These are phyloP conservation scores for Solanum chmielewskii DNA, from an alignment of 257 asterid species.

Conservation along the genomic window DNA sequence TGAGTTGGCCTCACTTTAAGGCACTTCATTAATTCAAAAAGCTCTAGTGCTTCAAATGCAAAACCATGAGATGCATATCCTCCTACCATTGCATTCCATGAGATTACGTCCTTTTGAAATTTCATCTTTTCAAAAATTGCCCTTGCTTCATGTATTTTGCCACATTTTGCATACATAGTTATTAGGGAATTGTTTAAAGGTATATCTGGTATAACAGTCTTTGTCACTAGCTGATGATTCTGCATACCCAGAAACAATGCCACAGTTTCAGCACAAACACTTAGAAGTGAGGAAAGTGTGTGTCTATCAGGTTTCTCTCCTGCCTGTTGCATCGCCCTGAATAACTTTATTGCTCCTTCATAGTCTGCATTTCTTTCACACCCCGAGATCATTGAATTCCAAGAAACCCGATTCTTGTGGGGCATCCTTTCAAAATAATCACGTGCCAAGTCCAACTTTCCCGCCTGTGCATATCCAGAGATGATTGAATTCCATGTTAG, in stretches of 20 bases:
- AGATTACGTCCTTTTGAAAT: constrained; percentile 46
- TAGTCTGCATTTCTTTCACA: constrained; percentile 44
- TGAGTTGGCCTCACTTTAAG: constrained; percentile 45
- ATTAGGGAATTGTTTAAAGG: constrained; percentile 72
- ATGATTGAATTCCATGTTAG: constrained; percentile 73
- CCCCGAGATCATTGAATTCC: constrained; percentile 84
- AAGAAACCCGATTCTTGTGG: constrained; percentile 43
- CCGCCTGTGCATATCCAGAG: constrained; percentile 53
- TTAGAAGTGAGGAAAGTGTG: constrained; percentile 71
- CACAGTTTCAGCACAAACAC: constrained; percentile 64
- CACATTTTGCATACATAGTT: constrained; percentile 82
- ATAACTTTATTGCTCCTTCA: constrained; percentile 46
- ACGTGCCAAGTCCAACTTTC: constrained; percentile 46
- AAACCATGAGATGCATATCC: constrained; percentile 72
- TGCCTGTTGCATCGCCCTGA: constrained; percentile 49
- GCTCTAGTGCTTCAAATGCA: constrained; percentile 53
- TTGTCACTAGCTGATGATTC: constrained; percentile 57
- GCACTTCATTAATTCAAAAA: constrained; percentile 61
- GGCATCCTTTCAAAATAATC: constrained; percentile 56
- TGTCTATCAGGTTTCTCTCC: constrained; percentile 71
- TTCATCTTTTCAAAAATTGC: constrained; percentile 45
- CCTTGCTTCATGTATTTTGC: constrained; percentile 65
- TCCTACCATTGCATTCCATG: constrained; percentile 92
- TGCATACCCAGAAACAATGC: constrained; percentile 58
- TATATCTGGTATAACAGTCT: constrained; percentile 48